phyloP scores from a whole-genome alignment of 2,329 filamentous ascomycete species.

The Fusarium sp. region DNA sequence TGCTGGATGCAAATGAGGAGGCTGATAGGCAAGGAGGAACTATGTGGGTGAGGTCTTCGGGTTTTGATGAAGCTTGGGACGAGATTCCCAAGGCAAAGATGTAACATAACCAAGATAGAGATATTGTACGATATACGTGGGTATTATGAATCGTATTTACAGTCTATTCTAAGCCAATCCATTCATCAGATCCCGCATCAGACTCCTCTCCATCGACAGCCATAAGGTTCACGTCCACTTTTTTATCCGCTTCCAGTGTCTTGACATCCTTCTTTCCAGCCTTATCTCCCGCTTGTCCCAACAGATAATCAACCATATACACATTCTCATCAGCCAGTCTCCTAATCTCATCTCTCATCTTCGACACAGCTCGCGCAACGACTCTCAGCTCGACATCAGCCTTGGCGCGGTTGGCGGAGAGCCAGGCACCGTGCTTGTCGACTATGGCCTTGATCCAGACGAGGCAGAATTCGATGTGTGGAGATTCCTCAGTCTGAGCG shows the following conservation, averaged over 20 bases:
- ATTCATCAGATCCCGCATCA: slow-evolving; percentile 60
- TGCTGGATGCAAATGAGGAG: slow-evolving; percentile 73
- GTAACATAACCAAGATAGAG: slow-evolving; percentile 18
- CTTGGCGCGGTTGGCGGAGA: slow-evolving; percentile 84
- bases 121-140: slow-evolving; percentile 38
- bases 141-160: slow-evolving; percentile 47
- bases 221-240: slow-evolving; percentile 52
- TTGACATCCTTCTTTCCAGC: slow-evolving; percentile 46
- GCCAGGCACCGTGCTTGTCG: slow-evolving; percentile 85
- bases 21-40: slow-evolving; percentile 53
- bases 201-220: slow-evolving; percentile 53
- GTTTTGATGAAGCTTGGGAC: slow-evolving; percentile 77
- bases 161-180: slow-evolving; percentile 65
- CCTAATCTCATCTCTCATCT: slow-evolving; percentile 87
- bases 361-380: slow-evolving; percentile 83
- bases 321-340: slow-evolving; percentile 88
- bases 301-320: slow-evolving; percentile 89
- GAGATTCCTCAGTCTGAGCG: slow-evolving; percentile 87
- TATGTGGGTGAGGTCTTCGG: slow-evolving; percentile 74
- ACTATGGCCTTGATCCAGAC: slow-evolving; percentile 90
- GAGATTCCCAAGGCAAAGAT: slow-evolving; percentile 51
- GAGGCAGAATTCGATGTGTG: slow-evolving; percentile 94
- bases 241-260: slow-evolving; percentile 37
- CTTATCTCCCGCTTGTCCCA: slow-evolving; percentile 64
- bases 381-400: slow-evolving; percentile 88